These are phyloP conservation scores for Sporothrix curviconia DNA, from an alignment of 2,329 filamentous ascomycete species.

Conservation along the genomic window DNA sequence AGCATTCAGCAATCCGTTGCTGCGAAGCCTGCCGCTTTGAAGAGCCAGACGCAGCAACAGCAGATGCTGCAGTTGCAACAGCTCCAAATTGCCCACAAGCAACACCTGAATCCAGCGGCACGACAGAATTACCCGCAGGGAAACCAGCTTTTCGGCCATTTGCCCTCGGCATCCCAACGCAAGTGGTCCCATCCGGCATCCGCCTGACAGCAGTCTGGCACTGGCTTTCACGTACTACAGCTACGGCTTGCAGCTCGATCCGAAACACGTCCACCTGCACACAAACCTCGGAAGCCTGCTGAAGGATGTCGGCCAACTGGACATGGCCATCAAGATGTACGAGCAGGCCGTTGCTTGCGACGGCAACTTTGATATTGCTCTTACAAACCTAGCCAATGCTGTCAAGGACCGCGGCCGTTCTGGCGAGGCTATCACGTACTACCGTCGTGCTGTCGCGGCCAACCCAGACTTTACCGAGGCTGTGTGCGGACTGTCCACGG, in stretches of 20 bases:
- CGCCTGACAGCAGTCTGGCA: slow-evolving; percentile 79
- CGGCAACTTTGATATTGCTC: slow-evolving; percentile 88
- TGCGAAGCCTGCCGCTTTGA: not conserved
- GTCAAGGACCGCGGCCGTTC: slow-evolving; percentile 95
- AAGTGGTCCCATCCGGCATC: slow-evolving; percentile 62
- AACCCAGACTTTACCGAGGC: slow-evolving; percentile 96
- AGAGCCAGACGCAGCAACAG: not conserved
- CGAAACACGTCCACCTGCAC: slow-evolving; percentile 88
- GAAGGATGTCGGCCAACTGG: slow-evolving; percentile 91
- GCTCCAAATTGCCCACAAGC: not conserved
- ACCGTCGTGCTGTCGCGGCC: slow-evolving; percentile 80
- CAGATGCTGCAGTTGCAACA: slow-evolving; percentile 8
- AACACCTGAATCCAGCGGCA: no score
- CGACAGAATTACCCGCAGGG: no score
- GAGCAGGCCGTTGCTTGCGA: slow-evolving; percentile 90
- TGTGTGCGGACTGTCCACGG: slow-evolving; percentile 90
- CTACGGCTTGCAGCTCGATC: slow-evolving; percentile 81
- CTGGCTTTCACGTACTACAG: slow-evolving; percentile 91
- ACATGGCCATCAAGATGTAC: slow-evolving; percentile 93
- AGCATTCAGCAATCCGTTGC: slow-evolving; percentile 68
- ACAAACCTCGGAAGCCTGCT: slow-evolving; percentile 92
- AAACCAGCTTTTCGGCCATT: slow-evolving; percentile 16
- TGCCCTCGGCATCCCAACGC: slow-evolving; percentile 17
- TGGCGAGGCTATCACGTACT: slow-evolving; percentile 85
- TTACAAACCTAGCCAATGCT: slow-evolving; percentile 94